Base-by-base conservation (phyloP, 495 filamentous ascomycete genomes). In the Bryoglossum gracile region DNA sequence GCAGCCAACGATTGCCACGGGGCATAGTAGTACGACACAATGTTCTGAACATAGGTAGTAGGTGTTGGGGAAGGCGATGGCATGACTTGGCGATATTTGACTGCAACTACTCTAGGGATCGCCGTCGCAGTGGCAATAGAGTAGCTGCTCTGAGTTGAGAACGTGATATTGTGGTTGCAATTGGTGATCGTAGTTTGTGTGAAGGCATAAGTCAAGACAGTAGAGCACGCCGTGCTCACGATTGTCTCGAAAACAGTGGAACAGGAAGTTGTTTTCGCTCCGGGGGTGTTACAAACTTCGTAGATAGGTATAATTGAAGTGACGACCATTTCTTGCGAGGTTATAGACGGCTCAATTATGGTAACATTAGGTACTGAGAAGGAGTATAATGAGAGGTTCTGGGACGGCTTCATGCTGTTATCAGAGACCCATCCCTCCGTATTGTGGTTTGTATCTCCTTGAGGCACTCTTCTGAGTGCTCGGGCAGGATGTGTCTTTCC, bases 1-100 rank as follows among this genome's bases (percentile, higher is more conserved):
- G 43, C 45, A 8, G 43, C 50, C 13, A 53, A 19, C 11, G 43
- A 33, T 37, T 53, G 50, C 50, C 50, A 53, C 13, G 50, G 43
- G 28, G 43, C 44, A 17, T 40, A 13, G 26, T 53, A 53, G n/a
- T 53, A 53, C 0, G 50, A 47, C 6, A 48, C 45, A 13, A 47
- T 39, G 17, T 28, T 40, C 41, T 53, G 43, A 30, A 53, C 17
- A 21, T 48, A 53, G 9, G 44, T 47, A 5, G 37, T 48, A n/a
- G n/a, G n/a, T n/a, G n/a, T n/a, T n/a, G n/a, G n/a, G n/a, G n/a
- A n/a, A n/a, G n/a, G n/a, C n/a, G n/a, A n/a, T n/a, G n/a, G n/a
- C n/a, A n/a, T n/a, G n/a, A n/a, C n/a, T n/a, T n/a, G n/a, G n/a
- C n/a, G n/a, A n/a, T n/a, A n/a, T n/a, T n/a, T n/a, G n/a, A n/a